These are phyloP conservation scores for Venturia effusa DNA, from an alignment of 2,329 filamentous ascomycete genomes.

Conservation along the genomic window DNA sequence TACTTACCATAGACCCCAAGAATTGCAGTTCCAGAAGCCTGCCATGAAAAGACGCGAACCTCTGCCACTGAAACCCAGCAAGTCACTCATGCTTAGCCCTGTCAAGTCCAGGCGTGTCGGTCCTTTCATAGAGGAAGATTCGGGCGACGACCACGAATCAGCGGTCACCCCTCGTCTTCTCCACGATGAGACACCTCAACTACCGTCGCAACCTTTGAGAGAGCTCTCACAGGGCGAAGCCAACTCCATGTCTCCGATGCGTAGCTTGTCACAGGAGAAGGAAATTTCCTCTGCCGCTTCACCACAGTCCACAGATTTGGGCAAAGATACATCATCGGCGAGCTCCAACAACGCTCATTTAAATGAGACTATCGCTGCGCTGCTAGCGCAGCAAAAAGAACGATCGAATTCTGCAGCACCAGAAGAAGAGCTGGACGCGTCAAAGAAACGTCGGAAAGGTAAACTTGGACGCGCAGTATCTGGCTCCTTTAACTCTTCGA, in stretches of 20 bases:
- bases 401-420: background rate
- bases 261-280: background rate
- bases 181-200: background rate
- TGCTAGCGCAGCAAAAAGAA: slow-evolving; percentile 15
- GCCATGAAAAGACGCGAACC: background rate
- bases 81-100: background rate
- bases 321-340: background rate
- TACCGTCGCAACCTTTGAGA: background rate
- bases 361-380: slow-evolving; percentile 14
- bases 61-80: background rate
- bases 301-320: background rate
- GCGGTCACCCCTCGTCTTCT: background rate
- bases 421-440: slow-evolving; percentile 3
- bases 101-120: background rate
- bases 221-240: background rate
- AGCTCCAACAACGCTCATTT: slow-evolving; percentile 9
- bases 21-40: background rate
- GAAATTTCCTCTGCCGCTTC: background rate
- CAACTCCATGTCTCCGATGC: background rate
- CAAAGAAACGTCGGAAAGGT: background rate
- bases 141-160: background rate
- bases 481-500: slow-evolving; percentile 3
- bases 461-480: slow-evolving; percentile 10
- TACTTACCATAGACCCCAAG: background rate
- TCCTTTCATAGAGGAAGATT: slow-evolving; percentile 2